Base-by-base conservation (phyloP, 2,329 filamentous ascomycete genomes). In the Mycogone perniciosa region DNA sequence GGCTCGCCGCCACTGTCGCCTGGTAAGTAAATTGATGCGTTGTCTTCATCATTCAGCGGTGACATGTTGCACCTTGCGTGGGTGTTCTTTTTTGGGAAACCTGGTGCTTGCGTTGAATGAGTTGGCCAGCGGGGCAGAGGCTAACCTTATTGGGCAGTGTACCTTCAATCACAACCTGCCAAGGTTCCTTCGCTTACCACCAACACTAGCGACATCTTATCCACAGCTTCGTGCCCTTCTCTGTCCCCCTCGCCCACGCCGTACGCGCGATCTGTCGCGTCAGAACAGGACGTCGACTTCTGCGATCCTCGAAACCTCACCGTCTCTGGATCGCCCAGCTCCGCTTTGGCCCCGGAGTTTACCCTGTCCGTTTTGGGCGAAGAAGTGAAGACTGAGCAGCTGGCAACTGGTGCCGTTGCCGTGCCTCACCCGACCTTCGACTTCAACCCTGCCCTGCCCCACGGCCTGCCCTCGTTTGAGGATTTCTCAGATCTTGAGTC, bases 291-390 rank as follows among this genome's bases (percentile, higher is more conserved):
- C 67, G 79, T 89, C 59, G 85, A 89, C 71, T 95, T 93, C 68
- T 96, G 92, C 70, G 91, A 96, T 65, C 91, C 92, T 33, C 85
- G 91, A 64, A 89, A 95, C 65, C 74, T 96, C 57, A 95, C 88
- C 20, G 88, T 96, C 30, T 77, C 73, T 48, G 68, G 69, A 64
- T 46, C 66, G 62, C 69, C 74, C 55, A 77, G 74, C 60, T 67
- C 76, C 37, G 75, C 72, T 7, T 64, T 77, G 46, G 70, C 76
- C 6, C 70, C 77, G 42, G 85, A 89, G 59, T 85, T 89, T 59
- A 77, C 85, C 54, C 75, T 88, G 57, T 75, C 82, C 39, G 78
- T 78, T 13, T 71, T 88, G n/a, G 76, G 76, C 46, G 82, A 86
- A 61, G 79, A 84, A 68, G 67, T 77, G 62, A 75, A 73, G 66